These are phyloP conservation scores for Fusarium sp. DNA, from an alignment of 2,329 filamentous ascomycete species.

Conservation along the genomic window DNA sequence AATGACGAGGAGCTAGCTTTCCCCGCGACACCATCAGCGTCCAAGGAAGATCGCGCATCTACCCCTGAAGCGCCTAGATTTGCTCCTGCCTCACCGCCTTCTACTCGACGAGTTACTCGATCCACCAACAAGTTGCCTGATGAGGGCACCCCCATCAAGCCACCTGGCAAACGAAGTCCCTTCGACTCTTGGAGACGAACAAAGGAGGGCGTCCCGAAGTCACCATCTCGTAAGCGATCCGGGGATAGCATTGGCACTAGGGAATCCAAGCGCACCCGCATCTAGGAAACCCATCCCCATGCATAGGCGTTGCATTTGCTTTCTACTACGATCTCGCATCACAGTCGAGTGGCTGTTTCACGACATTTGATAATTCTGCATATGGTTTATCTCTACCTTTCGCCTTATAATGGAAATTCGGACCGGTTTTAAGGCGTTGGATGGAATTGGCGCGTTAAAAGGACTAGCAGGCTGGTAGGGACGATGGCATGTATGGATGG, in stretches of 20 bases:
- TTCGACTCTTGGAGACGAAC: slow-evolving; percentile 78
- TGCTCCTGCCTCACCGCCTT: slow-evolving; percentile 72
- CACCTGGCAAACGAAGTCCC: slow-evolving; percentile 62
- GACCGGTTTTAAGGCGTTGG: slow-evolving; percentile 46
- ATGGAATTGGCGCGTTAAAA: slow-evolving; percentile 42
- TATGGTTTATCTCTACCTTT: slow-evolving; percentile 33
- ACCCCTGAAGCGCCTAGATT: slow-evolving; percentile 70
- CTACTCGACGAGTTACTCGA: slow-evolving; percentile 71
- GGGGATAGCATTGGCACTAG: slow-evolving; percentile 51
- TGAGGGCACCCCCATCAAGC: slow-evolving; percentile 59
- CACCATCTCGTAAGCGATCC: slow-evolving; percentile 62
- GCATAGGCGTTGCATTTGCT: slow-evolving; percentile 15
- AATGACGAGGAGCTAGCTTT: slow-evolving; percentile 48
- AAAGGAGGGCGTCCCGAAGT: slow-evolving; percentile 64
- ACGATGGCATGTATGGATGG: slow-evolving; percentile 28
- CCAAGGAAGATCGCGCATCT: slow-evolving; percentile 45
- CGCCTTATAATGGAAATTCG: slow-evolving; percentile 38
- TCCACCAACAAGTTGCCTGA: slow-evolving; percentile 64
- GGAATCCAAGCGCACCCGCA: slow-evolving; percentile 55
- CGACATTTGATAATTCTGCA: slow-evolving; percentile 35
- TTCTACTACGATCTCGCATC: slow-evolving; percentile 11
- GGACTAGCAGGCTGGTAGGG: slow-evolving; percentile 19
- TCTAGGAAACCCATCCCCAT: slow-evolving; percentile 39
- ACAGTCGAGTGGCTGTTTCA: slow-evolving; percentile 26
- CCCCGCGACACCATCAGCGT: slow-evolving; percentile 57